Conservation (phyloP, 2,329 filamentous ascomycete species). For the Fusarium metavorans region DNA sequence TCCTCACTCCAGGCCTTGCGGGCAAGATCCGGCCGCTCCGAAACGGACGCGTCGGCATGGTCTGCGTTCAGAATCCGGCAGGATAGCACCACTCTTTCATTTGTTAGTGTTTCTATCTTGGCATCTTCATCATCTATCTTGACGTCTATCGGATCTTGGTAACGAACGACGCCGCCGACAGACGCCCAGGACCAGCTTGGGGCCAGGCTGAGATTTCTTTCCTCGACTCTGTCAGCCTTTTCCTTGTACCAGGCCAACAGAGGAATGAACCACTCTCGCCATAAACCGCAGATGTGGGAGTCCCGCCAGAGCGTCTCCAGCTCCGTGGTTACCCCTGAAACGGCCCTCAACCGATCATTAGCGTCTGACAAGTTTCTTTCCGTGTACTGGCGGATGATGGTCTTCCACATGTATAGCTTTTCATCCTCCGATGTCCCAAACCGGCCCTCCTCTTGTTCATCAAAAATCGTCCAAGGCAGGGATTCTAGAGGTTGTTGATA, state of each 20-base stretch:
- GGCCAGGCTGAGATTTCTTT: neutral
- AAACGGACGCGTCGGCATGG: neutral
- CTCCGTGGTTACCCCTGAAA: neutral
- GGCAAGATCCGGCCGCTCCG: neutral
- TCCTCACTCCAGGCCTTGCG: neutral
- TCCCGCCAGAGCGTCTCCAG: neutral
- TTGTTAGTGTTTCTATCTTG: neutral
- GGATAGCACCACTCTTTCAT: neutral
- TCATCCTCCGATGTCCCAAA: neutral
- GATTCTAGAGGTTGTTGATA: neutral
- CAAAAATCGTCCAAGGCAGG: neutral
- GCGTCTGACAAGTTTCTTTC: neutral
- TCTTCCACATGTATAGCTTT: neutral
- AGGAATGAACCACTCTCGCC: neutral
- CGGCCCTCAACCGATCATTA: neutral
- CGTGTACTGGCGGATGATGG: neutral
- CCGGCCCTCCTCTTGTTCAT: neutral
- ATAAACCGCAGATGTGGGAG: neutral
- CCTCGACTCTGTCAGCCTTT: neutral
- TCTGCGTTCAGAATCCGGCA: neutral
- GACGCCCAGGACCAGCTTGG: slow-evolving; percentile 2
- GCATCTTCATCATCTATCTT: neutral
- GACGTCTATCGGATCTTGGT: neutral
- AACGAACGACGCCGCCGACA: neutral
- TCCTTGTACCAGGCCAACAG: neutral